phyloP scores from a whole-genome alignment of 495 filamentous ascomycete genomes.

The Aspergillus campestris region DNA sequence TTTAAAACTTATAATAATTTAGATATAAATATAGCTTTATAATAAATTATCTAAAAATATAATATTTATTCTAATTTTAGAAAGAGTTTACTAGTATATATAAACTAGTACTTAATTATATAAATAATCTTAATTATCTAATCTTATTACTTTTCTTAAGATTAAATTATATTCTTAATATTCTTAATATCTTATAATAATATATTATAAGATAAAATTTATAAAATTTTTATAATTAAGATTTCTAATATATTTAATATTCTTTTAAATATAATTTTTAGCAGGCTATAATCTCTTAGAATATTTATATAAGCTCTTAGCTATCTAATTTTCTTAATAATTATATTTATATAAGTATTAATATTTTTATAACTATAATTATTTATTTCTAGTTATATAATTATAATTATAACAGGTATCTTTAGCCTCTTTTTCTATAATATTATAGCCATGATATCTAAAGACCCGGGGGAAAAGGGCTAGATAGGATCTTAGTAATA shows the following conservation, averaged over 20 bases:
- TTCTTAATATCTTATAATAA: constrained; percentile 3
- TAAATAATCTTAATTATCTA: too few species aligned
- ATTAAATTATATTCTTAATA: constrained; percentile 1
- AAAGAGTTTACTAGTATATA: too few species aligned
- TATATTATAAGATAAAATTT: neutral
- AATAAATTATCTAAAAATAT: constrained; percentile 1
- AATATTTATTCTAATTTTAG: too few species aligned
- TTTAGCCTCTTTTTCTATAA: neutral
- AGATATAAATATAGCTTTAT: constrained; percentile 2
- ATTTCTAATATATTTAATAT: neutral
- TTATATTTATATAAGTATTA: neutral
- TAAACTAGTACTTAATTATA: too few species aligned
- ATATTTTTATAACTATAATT: constrained; percentile 6
- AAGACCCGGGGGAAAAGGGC: too few species aligned
- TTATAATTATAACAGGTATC: neutral
- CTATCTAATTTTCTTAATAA: too few species aligned
- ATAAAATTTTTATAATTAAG: constrained; percentile 1
- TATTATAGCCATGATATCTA: neutral
- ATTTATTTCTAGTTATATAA: neutral
- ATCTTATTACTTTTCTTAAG: constrained; percentile 5
- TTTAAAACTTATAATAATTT: constrained; percentile 1
- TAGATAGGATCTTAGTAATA: neutral
- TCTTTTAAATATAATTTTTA: constrained; percentile 1
- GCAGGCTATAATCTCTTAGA: neutral
- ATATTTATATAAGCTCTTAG: too few species aligned